Percentiles rank a stretch among this genome's conserved stretches.
Conservation (phyloP, 1,139 yeast species). For the Taiozyma onychis region DNA sequence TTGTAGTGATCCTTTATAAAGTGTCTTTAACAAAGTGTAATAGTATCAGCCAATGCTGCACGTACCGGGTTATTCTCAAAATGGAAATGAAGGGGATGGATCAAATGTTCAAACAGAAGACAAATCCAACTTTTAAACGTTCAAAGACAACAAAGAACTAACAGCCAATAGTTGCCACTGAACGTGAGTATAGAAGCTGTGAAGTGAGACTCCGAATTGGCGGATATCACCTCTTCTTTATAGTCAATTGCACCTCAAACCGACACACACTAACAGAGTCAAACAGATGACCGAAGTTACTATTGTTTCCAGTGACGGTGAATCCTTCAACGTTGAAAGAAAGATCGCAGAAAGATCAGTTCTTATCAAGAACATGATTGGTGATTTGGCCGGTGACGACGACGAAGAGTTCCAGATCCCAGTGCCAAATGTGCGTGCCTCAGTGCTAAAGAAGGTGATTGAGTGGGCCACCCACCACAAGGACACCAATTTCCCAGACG, state of each 20-base stretch:
- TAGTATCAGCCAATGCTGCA: not conserved
- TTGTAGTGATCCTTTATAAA: not conserved
- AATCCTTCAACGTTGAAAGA: slow-evolving; percentile 66
- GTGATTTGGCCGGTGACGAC: slow-evolving; percentile 59
- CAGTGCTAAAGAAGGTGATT: slow-evolving; percentile 83
- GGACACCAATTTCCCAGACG: slow-evolving; percentile 73
- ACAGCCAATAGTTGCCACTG: not conserved
- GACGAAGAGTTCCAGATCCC: slow-evolving; percentile 68
- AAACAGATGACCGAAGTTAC: slow-evolving; percentile 32
- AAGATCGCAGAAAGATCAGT: slow-evolving; percentile 89
- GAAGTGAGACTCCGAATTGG: not conserved
- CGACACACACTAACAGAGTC: not conserved
- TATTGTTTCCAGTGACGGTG: slow-evolving; percentile 69
- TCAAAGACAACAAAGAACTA: not conserved
- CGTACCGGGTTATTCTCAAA: not conserved
- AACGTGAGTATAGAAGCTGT: not conserved
- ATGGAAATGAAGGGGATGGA: not conserved
- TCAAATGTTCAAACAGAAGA: not conserved
- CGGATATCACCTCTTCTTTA: no score
- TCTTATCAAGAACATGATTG: slow-evolving; percentile 84
- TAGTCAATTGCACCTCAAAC: no score
- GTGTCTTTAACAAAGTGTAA: not conserved
- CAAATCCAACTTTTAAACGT: not conserved
- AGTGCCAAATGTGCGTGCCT: slow-evolving; percentile 82
- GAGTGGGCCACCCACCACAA: slow-evolving; percentile 98